Conservation (phyloP, 345 rosid species). For the Gossypium thurberi region DNA sequence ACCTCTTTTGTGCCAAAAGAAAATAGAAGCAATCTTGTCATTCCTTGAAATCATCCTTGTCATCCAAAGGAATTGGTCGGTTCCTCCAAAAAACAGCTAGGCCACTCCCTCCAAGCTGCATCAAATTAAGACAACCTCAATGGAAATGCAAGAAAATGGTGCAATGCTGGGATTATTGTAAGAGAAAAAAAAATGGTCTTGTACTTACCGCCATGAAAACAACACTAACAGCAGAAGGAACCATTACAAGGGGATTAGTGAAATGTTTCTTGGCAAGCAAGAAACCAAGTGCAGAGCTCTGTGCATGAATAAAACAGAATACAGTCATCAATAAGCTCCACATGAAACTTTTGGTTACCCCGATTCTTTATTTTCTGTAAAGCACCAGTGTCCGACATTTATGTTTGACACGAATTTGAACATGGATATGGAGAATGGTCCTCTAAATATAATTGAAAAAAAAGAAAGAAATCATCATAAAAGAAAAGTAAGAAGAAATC, state of each 20-base stretch:
- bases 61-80: constrained; percentile 59
- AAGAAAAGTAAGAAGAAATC: too few relatives aligned
- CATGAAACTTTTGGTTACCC: not conserved
- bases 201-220: constrained; percentile 81
- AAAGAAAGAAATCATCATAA: too few relatives aligned
- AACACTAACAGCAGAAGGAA: constrained; percentile 95
- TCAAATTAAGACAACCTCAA: not conserved
- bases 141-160: not conserved
- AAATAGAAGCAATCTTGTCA: constrained; percentile 13
- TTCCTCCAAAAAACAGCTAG: constrained; percentile 93
- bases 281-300: constrained; percentile 97
- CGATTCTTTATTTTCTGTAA: not conserved
- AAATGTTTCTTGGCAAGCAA: constrained; percentile 92
- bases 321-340: not conserved
- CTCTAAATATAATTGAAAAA: too few relatives aligned
- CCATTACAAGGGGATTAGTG: constrained; percentile 84
- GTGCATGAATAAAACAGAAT: constrained; percentile 17
- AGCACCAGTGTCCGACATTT: not conserved
- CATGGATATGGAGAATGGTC: too few relatives aligned
- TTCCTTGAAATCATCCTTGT: constrained; percentile 91
- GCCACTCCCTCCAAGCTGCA: constrained; percentile 92
- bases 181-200: constrained; percentile 19
- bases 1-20: too few relatives aligned
- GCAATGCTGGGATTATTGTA: not conserved
- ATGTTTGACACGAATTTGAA: not conserved